Base-by-base conservation (phyloP, 306 rosid genomes). In the Lathyrus tuberosus region DNA sequence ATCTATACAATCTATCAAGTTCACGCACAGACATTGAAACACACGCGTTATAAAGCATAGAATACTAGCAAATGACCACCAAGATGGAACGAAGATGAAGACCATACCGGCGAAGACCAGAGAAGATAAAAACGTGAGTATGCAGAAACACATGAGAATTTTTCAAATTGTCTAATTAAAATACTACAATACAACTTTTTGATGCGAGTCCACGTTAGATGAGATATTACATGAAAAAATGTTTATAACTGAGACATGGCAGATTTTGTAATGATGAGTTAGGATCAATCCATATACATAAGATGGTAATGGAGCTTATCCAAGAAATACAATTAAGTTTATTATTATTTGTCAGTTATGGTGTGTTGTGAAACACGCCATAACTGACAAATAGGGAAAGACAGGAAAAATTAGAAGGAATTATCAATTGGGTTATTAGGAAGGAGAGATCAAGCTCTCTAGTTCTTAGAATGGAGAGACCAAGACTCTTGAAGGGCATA, bases 91-190 rank as follows among this genome's bases (percentile, higher is more conserved):
- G 20, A 47, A 47, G 53, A 47, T 47, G 53, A 47, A 47, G 53
- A 47, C 20, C 20, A 47, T 47, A 47, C 53, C 9, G 3, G 16
- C 4, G 10, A 47, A 47, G 53, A 47, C 53, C 53, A 10, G 53
- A 47, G 53, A 47, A 47, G 53, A 47, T 47, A 47, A 15, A 47
- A 47, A 47, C 16, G 20, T 47, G 8, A 33, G 20, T 15, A 47
- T n/a, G 53, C 53, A 15, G 53, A n/a, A 47, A 47, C 20, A 47
- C 38, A 33, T 1, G 53, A 47, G 17, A n/a, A 14, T 7, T 47
- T 46, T 47, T 47, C 53, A 47, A n/a, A 47, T 15, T 47, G 53
- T 17, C 53, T 47, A 47, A 6, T 47, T 47, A 47, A 47, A 47
- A n/a, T 47, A 47, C 53, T 47, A 6, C 22, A 47, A n/a, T 47